Base-by-base conservation (phyloP, 805 yeast genomes). In the Deakozyma indianensis region DNA sequence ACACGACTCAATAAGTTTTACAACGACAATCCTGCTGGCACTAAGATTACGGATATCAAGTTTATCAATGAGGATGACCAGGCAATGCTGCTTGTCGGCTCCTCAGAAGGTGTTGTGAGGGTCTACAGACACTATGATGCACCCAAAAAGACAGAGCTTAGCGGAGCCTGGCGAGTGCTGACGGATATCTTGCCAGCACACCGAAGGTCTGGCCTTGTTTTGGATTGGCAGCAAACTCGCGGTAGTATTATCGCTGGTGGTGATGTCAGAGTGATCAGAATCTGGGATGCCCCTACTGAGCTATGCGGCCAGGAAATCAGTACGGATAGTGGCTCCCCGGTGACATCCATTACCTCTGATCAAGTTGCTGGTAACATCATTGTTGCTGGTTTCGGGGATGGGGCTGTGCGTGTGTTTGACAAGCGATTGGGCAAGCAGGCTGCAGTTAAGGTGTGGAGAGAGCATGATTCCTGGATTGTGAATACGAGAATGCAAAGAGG, bases 271-370 rank as follows among this genome's bases (percentile, higher is more conserved):
- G 79, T 87, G 22, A 85, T 92, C 46, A 69, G 95, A 47, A 70
- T 88, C 1, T 92, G 98, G 98, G 97, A 92, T 64, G 97, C 97
- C 0, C 92, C 95, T 11, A 69, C 96, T 28, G 98, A 92, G 57
- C 69, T 82, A 44, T 82, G 95, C 57, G 71, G 84, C 42, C 75
- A 77, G 16, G 96, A 87, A 55, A 81, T 92, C 43, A 96, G 97
- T 0, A 94, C 94, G 0, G 72, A 96, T 47, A 84, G 95, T 0
- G 78, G 94, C 0, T 78, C 90, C 18, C 78, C 90, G n/a, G 81
- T 92, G 43, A 83, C 95, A 0, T 73, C 94, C 0, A 66, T 92
- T 44, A 88, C 97, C 0, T 86, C 96, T 0, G 98, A 92, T 58
- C 96, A 90, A 58, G 90, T 92, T 7, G 85, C 95, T 0, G 97